phyloP scores from a whole-genome alignment of 78 protist genomes.

The Tieghemostelium lacteum region DNA sequence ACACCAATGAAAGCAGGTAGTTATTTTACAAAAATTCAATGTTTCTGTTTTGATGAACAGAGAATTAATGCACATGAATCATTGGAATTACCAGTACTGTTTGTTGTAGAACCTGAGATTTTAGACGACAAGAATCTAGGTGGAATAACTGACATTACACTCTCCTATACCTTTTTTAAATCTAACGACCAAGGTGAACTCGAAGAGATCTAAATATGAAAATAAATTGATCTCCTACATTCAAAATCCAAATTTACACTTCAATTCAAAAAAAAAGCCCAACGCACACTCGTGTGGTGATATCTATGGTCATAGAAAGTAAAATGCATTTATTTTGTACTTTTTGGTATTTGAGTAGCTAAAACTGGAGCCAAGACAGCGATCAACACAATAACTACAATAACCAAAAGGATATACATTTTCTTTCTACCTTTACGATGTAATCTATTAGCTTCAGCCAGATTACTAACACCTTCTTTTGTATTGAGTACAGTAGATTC shows the following conservation, averaged over 20 bases:
- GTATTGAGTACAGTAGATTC: conserved; percentile 76
- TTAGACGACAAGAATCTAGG: conserved; percentile 79
- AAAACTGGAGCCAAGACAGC: conserved; percentile 61
- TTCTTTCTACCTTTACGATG: conserved; percentile 78
- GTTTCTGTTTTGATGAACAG: conserved; percentile 96
- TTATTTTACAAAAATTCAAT: conserved; percentile 95
- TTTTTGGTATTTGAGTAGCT: conserved; percentile 21
- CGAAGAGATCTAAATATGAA: conserved; percentile 58
- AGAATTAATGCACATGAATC: conserved; percentile 91
- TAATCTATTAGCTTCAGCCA: conserved; percentile 78
- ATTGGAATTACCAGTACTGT: conserved; percentile 97
- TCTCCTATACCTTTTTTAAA: conserved; percentile 90
- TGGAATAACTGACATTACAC: conserved; percentile 68
- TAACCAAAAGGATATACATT: conserved; percentile 39
- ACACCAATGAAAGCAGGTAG: conserved; percentile 85
- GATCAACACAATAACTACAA: conserved; percentile 52
- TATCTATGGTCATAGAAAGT: too few species aligned
- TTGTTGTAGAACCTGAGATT: conserved; percentile 94
- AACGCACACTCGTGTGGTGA: too few species aligned
- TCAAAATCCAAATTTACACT: neutral
- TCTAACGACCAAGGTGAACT: conserved; percentile 79
- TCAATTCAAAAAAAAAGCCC: conserved; percentile 8
- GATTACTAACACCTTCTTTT: conserved; percentile 84
- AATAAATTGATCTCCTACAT: neutral
- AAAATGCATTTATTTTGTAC: neutral